phyloP scores from a whole-genome alignment of 2,329 filamentous ascomycete genomes.

The Pyricularia grisea region DNA sequence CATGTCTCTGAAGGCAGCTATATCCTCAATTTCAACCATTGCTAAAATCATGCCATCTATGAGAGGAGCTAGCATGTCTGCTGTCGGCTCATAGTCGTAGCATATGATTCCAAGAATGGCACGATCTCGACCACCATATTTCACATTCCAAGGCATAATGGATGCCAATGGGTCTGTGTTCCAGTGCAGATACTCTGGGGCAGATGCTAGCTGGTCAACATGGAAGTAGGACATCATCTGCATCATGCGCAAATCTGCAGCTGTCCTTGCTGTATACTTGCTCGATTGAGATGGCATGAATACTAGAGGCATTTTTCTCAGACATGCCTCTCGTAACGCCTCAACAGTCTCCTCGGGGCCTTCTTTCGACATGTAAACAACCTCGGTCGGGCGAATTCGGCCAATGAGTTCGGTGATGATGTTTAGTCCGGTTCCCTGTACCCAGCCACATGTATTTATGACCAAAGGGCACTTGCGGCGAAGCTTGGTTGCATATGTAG shows the following conservation, averaged over 20 bases:
- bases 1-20: conserved; percentile 32
- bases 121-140: conserved; percentile 38
- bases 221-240: conserved; percentile 78
- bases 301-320: conserved; percentile 28
- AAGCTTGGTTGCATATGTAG: conserved; percentile 40
- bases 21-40: conserved; percentile 50
- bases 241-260: conserved; percentile 61
- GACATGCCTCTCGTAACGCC: conserved; percentile 34
- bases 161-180: conserved; percentile 44
- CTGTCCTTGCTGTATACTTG: conserved; percentile 47
- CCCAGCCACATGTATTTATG: conserved; percentile 68
- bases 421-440: conserved; percentile 60
- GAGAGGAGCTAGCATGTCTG: conserved; percentile 49
- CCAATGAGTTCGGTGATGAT: conserved; percentile 49
- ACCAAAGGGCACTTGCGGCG: conserved; percentile 44
- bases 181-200: conserved; percentile 29
- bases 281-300: conserved; percentile 50
- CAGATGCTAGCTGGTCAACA: conserved; percentile 15
- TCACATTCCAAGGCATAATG: conserved; percentile 50
- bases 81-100: conserved; percentile 54
- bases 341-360: conserved; percentile 50
- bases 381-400: conserved; percentile 44
- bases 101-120: conserved; percentile 58
- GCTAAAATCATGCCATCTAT: conserved; percentile 65
- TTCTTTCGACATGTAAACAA: conserved; percentile 60